phyloP scores from a whole-genome alignment of 139 green algal species.

The Coelastrella sp. region DNA sequence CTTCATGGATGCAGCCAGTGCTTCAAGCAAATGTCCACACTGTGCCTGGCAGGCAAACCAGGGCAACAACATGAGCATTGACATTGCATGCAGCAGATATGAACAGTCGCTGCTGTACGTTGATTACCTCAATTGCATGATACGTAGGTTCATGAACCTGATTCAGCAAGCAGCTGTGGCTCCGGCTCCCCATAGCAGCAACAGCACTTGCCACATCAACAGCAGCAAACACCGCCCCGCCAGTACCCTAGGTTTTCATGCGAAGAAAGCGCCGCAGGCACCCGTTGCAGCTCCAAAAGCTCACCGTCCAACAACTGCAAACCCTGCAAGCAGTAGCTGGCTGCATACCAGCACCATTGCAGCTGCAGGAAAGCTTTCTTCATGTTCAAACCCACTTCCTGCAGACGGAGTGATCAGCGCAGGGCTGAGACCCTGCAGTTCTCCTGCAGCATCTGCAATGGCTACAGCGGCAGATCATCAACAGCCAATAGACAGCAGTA shows the following conservation, averaged over 20 bases:
- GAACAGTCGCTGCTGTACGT: background rate
- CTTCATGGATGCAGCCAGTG: too few species aligned
- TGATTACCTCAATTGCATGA: too few species aligned
- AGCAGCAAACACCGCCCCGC: background rate
- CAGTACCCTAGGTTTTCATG: background rate
- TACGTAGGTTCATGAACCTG: conserved; percentile 19
- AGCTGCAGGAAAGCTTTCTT: background rate
- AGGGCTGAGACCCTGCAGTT: background rate
- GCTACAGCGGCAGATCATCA: background rate
- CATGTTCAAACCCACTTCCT: too few species aligned
- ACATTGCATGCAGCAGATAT: background rate
- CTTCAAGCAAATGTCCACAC: background rate
- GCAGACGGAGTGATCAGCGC: background rate
- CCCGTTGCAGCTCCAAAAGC: background rate
- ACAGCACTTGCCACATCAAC: background rate
- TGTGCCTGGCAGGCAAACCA: background rate
- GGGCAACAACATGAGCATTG: background rate
- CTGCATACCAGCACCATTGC: background rate
- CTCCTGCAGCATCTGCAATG: background rate
- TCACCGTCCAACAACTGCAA: background rate
- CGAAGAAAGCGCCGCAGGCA: background rate
- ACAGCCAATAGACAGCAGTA: conserved; percentile 8
- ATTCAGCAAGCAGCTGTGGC: background rate
- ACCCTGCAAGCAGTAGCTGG: background rate
- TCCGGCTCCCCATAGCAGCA: background rate